Conservation (phyloP, 2,329 filamentous ascomycete species). For the Apiospora rasikravindrae region DNA sequence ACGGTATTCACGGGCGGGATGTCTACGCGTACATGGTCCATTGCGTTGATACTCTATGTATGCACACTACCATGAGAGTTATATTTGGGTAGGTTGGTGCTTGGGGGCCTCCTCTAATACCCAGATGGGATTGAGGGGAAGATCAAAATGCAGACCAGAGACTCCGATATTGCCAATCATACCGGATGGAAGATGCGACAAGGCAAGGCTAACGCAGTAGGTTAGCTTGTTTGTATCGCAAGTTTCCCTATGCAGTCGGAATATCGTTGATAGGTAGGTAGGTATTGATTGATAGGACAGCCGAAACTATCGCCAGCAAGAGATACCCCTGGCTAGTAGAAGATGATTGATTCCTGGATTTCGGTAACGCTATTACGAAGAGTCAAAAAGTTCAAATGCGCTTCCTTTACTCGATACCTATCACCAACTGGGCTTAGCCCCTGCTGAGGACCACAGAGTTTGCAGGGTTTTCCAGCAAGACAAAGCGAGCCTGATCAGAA, state of each 20-base stretch:
- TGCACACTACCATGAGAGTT: not conserved
- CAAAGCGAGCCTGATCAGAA: too few species aligned
- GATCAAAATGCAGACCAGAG: not conserved
- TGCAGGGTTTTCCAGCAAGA: slow-evolving; percentile 8
- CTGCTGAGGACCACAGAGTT: not conserved
- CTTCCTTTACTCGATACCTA: not conserved
- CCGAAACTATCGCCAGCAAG: not conserved
- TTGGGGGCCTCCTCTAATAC: not conserved
- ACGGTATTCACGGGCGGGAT: not conserved
- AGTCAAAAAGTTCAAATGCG: not conserved
- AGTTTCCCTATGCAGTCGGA: not conserved
- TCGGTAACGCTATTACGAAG: not conserved
- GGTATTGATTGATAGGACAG: not conserved
- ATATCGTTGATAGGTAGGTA: not conserved
- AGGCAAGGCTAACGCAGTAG: not conserved
- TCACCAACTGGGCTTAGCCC: not conserved
- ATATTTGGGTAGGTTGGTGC: not conserved
- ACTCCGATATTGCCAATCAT: not conserved
- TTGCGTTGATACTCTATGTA: not conserved
- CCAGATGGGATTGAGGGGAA: not conserved
- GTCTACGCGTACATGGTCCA: not conserved
- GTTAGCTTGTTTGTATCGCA: too few species aligned
- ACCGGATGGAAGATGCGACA: not conserved
- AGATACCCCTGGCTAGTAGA: not conserved
- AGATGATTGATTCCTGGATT: not conserved